phyloP scores from a whole-genome alignment of 192 early-diverging fungal genomes.

The Coemansia sp. region DNA sequence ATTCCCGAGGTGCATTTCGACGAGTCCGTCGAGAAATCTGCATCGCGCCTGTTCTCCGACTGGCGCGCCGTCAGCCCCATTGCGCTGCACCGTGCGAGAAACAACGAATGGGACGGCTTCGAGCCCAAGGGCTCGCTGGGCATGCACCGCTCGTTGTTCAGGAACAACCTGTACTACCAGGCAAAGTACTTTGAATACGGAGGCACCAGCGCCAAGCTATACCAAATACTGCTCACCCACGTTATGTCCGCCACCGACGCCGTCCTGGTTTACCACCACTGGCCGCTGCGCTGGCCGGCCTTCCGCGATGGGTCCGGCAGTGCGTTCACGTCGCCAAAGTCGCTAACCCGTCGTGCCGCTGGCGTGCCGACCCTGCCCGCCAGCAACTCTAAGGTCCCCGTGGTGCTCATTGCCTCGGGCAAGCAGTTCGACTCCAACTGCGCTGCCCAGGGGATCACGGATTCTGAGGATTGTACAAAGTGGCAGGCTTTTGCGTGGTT shows the following conservation, averaged over 20 bases:
- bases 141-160: conserved; percentile 49
- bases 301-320: conserved; percentile 32
- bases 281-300: conserved; percentile 55
- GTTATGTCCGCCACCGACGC: conserved; percentile 33
- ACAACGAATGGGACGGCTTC: conserved; percentile 45
- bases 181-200: conserved; percentile 56
- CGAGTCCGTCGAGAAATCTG: conserved; percentile 13
- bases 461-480: conserved; percentile 43
- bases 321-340: conserved; percentile 9
- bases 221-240: conserved; percentile 42
- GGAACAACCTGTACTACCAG: conserved; percentile 55
- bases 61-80: conserved; percentile 52
- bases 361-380: conserved; percentile 10
- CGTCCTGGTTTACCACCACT: conserved; percentile 49
- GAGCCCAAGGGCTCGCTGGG: conserved; percentile 32
- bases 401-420: conserved; percentile 42
- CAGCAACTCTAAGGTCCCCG: conserved; percentile 25
- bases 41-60: conserved; percentile 30
- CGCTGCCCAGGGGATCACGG: conserved; percentile 23
- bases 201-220: conserved; percentile 46
- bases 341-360: background rate
- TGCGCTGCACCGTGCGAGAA: conserved; percentile 47
- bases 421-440: conserved; percentile 51
- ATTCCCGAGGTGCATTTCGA: conserved; percentile 29
- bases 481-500: conserved; percentile 57